phyloP scores from a whole-genome alignment of 2,329 filamentous ascomycete genomes.

The Alternaria burnsii region DNA sequence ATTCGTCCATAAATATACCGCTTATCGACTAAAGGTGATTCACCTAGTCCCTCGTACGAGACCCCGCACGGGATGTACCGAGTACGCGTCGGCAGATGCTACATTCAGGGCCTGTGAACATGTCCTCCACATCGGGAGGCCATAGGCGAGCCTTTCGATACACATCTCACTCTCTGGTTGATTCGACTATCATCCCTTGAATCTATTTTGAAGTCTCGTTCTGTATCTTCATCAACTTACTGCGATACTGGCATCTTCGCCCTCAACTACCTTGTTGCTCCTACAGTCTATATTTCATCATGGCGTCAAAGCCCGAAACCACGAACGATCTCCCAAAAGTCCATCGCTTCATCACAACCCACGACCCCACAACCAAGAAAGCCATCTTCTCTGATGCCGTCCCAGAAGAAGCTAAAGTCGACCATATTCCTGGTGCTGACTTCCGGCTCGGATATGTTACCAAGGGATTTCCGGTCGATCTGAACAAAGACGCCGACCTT shows the following conservation, averaged over 20 bases:
- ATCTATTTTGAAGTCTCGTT: background rate
- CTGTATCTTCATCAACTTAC: background rate
- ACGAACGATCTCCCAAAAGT: conserved; percentile 37
- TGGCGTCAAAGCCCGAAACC: conserved; percentile 21
- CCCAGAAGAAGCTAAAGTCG: conserved; percentile 31
- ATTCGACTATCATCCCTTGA: background rate
- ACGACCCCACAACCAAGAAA: conserved; percentile 43
- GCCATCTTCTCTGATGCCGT: conserved; percentile 44
- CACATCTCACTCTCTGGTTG: background rate
- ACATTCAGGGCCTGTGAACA: background rate
- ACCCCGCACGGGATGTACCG: conserved; percentile 1
- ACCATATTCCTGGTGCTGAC: conserved; percentile 34
- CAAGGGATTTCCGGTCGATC: conserved; percentile 55
- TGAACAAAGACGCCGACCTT: conserved; percentile 58
- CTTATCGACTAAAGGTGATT: background rate
- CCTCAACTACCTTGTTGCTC: background rate
- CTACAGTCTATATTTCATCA: conserved; percentile 6
- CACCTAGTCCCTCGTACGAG: background rate
- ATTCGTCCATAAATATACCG: background rate
- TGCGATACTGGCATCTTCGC: background rate
- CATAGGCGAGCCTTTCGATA: background rate
- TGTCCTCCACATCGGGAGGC: conserved; percentile 20
- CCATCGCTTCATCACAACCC: conserved; percentile 50
- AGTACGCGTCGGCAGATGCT: conserved; percentile 8
- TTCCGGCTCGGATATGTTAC: conserved; percentile 62